A percentile compares a stretch with the other conserved stretches of the same genome.
phyloP scores from a whole-genome alignment of 331 rosid genomes.

The Erythrophleum ivorense region DNA sequence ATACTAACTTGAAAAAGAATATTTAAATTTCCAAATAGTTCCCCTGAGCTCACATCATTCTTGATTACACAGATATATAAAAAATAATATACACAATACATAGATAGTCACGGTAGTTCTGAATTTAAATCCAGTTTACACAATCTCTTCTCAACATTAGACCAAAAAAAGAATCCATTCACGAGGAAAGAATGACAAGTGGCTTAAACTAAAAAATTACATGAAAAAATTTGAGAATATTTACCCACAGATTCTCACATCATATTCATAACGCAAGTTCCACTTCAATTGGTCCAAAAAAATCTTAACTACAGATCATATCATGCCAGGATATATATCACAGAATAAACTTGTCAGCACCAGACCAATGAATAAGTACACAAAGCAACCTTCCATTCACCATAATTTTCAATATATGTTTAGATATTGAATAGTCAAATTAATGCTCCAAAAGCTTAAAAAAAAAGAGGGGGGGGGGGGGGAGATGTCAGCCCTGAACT shows the following conservation, averaged over 20 bases:
- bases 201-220: background rate
- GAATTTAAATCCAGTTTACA: constrained; percentile 7
- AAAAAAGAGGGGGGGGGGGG: background rate
- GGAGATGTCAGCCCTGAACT: background rate
- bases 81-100: background rate
- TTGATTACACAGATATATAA: background rate
- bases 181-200: background rate
- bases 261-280: background rate
- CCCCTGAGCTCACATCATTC: constrained; percentile 4
- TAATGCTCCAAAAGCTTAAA: constrained; percentile 1
- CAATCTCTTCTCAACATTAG: background rate
- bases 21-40: background rate
- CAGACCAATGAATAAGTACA: background rate
- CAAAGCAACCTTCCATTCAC: constrained; percentile 11
- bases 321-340: background rate
- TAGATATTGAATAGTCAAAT: constrained; percentile 3
- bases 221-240: background rate
- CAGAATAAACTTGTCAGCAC: background rate
- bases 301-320: constrained; percentile 2
- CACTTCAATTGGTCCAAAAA: background rate
- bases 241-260: background rate
- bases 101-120: background rate
- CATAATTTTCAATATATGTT: background rate
- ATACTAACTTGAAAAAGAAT: constrained; percentile 2
- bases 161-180: background rate